Base-by-base conservation (phyloP, 208 protist genomes). In the Spongospora subterranea region DNA sequence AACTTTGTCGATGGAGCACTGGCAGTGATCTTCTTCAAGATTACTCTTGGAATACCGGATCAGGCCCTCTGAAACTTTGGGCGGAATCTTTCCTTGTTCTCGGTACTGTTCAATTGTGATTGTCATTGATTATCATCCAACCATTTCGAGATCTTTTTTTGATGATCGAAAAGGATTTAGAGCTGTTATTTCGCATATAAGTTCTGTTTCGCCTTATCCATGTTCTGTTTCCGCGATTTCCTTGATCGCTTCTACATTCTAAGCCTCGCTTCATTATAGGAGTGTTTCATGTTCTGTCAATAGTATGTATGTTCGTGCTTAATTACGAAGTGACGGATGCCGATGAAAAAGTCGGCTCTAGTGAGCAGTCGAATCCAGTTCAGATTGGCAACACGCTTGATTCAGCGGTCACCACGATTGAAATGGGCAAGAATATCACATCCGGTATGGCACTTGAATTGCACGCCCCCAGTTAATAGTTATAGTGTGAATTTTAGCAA, bases 291-390 rank as follows among this genome's bases (percentile, higher is more conserved):
- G 6, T 6, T 35, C 40, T 35, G 11, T 35, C 71, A 6, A 35
- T 82, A 20, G 40, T n/a, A 43, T 82, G 71, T n/a, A 82, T 82
- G 71, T n/a, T 82, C 17, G n/a, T 82, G 35, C n/a, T 82, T 6
- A 82, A 82, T n/a, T 82, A 40, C 35, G 71, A 82, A 82, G 6
- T 20, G 6, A 20, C 35, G 6, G 71, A 20, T 6, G 71, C 35
- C 6, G 71, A 45, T 43, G 71, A 82, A 39, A 6, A 6, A 35
- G 71, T 35, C 6, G 50, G 13, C 50, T 60, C 50, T 29, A 24
- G 50, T 24, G n/a, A n/a, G n/a, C n/a, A n/a, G n/a, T n/a, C n/a
- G n/a, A n/a, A n/a, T n/a, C n/a, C n/a, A n/a, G n/a, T n/a, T n/a
- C n/a, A n/a, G n/a, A n/a, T n/a, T n/a, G n/a, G n/a, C n/a, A n/a